Evolutionary conservation across 371 early-diverging fungal genomes (phyloP).

Genomic region (Mucor racemosus): DNA sequence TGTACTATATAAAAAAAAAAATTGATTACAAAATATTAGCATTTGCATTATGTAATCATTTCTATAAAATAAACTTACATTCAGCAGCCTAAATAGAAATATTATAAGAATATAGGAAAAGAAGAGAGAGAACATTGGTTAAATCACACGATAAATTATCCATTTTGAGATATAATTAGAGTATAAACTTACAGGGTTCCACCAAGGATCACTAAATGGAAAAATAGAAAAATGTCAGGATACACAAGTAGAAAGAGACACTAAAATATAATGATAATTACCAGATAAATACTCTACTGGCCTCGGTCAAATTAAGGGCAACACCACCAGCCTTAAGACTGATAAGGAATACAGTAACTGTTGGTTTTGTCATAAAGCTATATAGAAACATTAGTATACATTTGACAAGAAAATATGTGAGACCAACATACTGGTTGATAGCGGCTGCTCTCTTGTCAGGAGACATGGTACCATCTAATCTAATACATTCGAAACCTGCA

Average conservation of each 20-base stretch:
- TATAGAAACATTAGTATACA: neutral
- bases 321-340: conserved; percentile 96
- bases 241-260: neutral
- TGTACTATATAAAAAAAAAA: conserved; percentile 28
- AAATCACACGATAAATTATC: conserved; percentile 1
- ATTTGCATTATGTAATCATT: neutral
- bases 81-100: conserved; percentile 38
- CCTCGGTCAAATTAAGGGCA: conserved; percentile 95
- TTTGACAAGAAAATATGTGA: too few relatives aligned
- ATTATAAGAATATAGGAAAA: neutral
- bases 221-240: neutral
- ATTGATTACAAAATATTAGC: neutral
- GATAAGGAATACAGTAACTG: conserved; percentile 88
- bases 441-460: conserved; percentile 83
- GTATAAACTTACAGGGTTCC: conserved; percentile 78
- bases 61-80: conserved; percentile 35
- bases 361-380: conserved; percentile 82
- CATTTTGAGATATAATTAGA: neutral
- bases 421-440: conserved; percentile 50
- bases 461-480: conserved; percentile 94
- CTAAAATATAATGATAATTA: conserved; percentile 12
- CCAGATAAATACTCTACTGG: conserved; percentile 88
- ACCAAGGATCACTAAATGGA: conserved; percentile 79
- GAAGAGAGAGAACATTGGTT: neutral
- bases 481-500: conserved; percentile 91